Conservation (phyloP, 106 monocot genomes). For the Alisma plantagoaquatica region DNA sequence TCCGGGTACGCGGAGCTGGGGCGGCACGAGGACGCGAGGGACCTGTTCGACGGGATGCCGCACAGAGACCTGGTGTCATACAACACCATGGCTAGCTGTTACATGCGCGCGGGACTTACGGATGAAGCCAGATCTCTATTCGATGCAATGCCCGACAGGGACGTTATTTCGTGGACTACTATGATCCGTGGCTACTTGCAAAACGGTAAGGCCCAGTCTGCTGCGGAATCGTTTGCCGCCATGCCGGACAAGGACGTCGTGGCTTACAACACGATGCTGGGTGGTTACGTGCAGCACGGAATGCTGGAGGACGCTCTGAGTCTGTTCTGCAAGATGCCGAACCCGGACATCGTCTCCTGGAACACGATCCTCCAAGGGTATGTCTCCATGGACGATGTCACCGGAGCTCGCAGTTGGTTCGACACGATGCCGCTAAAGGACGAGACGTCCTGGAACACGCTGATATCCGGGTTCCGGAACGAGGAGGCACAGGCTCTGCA, state of each 20-base stretch:
- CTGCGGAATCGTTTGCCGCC: slow-evolving; percentile 35
- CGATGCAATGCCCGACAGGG: slow-evolving; percentile 19
- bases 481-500: slow-evolving; percentile 36
- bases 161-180: slow-evolving; percentile 87
- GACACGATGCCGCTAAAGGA: slow-evolving; percentile 32
- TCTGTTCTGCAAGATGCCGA: slow-evolving; percentile 50
- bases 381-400: slow-evolving; percentile 26
- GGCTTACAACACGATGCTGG: no score
- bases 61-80: slow-evolving; percentile 70
- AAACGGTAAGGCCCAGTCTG: slow-evolving; percentile 35
- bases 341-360: slow-evolving; percentile 27
- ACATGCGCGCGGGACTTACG: slow-evolving; percentile 14
- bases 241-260: slow-evolving; percentile 65
- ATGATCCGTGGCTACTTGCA: slow-evolving; percentile 51
- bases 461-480: slow-evolving; percentile 66
- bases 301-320: slow-evolving; percentile 1
- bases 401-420: slow-evolving; percentile 43
- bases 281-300: slow-evolving; percentile 29
- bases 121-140: no score
- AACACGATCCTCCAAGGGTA: slow-evolving; percentile 81
- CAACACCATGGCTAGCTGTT: slow-evolving; percentile 40
- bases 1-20: slow-evolving; percentile 56
- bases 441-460: slow-evolving; percentile 56
- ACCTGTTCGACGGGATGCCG: slow-evolving; percentile 21
- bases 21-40: slow-evolving; percentile 23